phyloP scores from a whole-genome alignment of 495 filamentous ascomycete genomes.

The Aspergillus baeticus region DNA sequence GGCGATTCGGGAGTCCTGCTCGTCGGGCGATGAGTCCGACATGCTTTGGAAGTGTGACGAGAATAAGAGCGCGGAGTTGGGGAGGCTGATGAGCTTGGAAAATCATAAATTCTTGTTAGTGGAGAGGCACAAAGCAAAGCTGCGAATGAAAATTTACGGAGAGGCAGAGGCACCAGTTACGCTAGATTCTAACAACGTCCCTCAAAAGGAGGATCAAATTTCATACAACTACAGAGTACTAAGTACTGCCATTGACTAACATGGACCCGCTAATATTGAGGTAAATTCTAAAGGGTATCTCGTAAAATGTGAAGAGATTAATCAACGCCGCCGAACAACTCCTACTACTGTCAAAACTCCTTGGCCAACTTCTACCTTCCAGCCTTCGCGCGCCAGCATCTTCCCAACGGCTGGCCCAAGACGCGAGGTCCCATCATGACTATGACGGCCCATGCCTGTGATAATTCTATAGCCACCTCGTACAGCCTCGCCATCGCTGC shows the following conservation, averaged over 20 bases:
- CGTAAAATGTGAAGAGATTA: not conserved
- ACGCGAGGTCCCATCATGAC: constrained; percentile 68
- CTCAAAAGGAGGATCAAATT: too few relatives aligned
- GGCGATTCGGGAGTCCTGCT: constrained; percentile 44
- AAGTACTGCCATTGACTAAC: too few relatives aligned
- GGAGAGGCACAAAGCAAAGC: not conserved
- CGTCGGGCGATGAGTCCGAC: constrained; percentile 34
- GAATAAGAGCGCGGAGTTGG: not conserved
- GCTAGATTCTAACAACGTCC: not conserved
- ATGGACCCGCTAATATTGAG: not conserved
- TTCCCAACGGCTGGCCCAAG: constrained; percentile 78
- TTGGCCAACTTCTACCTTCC: constrained; percentile 70
- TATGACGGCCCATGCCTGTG: constrained; percentile 79
- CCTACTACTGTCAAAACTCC: constrained; percentile 68
- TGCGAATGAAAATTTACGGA: constrained; percentile 5
- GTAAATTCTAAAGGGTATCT: constrained; percentile 16
- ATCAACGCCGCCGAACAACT: constrained; percentile 29
- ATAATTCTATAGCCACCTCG: constrained; percentile 66
- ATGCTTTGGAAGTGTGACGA: constrained; percentile 17
- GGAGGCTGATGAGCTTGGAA: too few relatives aligned
- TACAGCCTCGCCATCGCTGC: constrained; percentile 34
- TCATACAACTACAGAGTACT: too few relatives aligned
- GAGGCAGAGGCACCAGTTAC: not conserved
- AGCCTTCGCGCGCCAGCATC: constrained; percentile 74
- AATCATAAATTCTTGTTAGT: not conserved